Conservation (phyloP, 2,329 filamentous ascomycete species). For the Polychaeton citri region DNA sequence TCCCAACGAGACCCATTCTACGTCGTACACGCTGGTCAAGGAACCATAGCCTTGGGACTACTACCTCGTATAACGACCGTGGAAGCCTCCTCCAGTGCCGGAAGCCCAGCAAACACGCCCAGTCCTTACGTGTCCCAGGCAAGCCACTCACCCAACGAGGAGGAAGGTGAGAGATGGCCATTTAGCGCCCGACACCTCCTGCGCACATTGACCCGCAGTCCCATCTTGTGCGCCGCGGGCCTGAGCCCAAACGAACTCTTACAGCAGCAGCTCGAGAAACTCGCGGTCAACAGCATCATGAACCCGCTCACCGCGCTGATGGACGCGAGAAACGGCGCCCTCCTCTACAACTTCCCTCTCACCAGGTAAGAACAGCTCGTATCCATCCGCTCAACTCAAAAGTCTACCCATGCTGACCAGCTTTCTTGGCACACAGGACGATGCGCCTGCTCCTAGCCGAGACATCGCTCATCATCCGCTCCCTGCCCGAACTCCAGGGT, state of each 20-base stretch:
- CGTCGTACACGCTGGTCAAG: slow-evolving; percentile 44
- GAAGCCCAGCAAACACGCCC: slow-evolving; percentile 1
- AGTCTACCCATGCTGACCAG: background rate
- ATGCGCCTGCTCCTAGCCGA: slow-evolving; percentile 64
- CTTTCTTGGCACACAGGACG: slow-evolving; percentile 27
- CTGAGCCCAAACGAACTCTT: slow-evolving; percentile 51
- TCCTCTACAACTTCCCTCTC: slow-evolving; percentile 54
- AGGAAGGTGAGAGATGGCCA: slow-evolving; percentile 19
- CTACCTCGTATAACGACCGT: slow-evolving; percentile 22
- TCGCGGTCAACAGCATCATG: slow-evolving; percentile 63
- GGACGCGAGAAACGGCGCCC: slow-evolving; percentile 58
- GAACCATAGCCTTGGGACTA: slow-evolving; percentile 44
- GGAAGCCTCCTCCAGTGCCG: too few species aligned
- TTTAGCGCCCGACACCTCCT: slow-evolving; percentile 47
- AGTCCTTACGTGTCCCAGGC: slow-evolving; percentile 8
- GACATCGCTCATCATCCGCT: slow-evolving; percentile 55
- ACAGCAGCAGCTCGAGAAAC: slow-evolving; percentile 61
- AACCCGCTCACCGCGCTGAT: slow-evolving; percentile 72
- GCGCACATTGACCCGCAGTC: slow-evolving; percentile 47
- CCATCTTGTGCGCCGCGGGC: slow-evolving; percentile 47
- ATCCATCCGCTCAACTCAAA: too few species aligned
- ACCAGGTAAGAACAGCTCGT: slow-evolving; percentile 21
- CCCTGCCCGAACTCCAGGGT: slow-evolving; percentile 58
- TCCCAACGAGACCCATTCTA: slow-evolving; percentile 31
- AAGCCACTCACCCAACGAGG: slow-evolving; percentile 6